Percentiles rank a stretch among this genome's conserved stretches.
Evolutionary conservation across 176 grass and related monocot genomes (phyloP).

Genomic region (Rhynchospora pubera): DNA sequence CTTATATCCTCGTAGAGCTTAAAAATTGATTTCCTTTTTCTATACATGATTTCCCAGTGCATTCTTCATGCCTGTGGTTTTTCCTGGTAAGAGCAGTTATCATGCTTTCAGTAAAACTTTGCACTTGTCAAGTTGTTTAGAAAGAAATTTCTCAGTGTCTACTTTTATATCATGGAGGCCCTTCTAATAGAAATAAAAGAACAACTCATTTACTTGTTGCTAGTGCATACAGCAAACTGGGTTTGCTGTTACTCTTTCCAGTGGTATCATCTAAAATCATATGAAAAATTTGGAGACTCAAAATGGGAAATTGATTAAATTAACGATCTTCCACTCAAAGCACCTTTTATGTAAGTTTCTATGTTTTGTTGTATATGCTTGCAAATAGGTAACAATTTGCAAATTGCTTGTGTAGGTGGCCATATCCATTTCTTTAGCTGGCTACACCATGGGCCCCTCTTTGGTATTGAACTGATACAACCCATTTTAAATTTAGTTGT

Average conservation of each 20-base stretch:
- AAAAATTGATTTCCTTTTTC: not conserved
- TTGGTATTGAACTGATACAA: conserved; percentile 25
- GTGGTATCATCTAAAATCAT: not conserved
- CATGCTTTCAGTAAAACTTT: not conserved
- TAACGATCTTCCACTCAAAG: not conserved
- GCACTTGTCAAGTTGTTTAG: not conserved
- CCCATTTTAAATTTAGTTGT: not conserved
- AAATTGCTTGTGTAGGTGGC: conserved; percentile 38
- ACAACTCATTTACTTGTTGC: not conserved
- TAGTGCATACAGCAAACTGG: not conserved
- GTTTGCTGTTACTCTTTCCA: not conserved
- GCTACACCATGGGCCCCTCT: conserved; percentile 32
- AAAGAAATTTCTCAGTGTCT: not conserved
- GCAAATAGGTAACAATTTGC: not conserved
- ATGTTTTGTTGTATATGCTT: not conserved
- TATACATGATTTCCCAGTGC: conserved; percentile 41
- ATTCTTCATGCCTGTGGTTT: conserved; percentile 44
- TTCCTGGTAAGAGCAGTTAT: conserved; percentile 35
- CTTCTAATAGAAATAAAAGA: not conserved
- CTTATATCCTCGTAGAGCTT: not conserved
- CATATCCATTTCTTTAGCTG: conserved; percentile 53
- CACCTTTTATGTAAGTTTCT: not conserved
- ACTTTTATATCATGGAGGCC: not conserved
- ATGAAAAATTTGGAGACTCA: not conserved
- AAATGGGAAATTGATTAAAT: not conserved